Evolutionary conservation across 306 rosid species (phyloP).

Genomic region (Dryas drummondii): DNA sequence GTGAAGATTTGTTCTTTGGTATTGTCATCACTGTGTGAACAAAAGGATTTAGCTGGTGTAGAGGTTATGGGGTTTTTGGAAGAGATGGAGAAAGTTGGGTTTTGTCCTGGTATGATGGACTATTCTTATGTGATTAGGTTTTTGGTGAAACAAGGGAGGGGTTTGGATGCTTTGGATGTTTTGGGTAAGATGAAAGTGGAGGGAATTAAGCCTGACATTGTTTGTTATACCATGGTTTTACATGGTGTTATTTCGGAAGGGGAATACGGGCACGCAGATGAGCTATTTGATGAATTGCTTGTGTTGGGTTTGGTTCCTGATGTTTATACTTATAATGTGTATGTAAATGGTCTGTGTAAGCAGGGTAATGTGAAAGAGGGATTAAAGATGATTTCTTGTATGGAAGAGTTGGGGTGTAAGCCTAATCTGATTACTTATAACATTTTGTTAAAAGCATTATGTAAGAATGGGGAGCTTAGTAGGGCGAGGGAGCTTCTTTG

Average conservation of each 20-base stretch:
- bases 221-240: conserved; percentile 76
- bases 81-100: conserved; percentile 52
- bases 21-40: conserved; percentile 51
- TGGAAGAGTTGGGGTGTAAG: conserved; percentile 69
- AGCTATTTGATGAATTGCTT: conserved; percentile 73
- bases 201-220: conserved; percentile 67
- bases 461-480: conserved; percentile 38
- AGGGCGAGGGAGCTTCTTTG: conserved; percentile 45
- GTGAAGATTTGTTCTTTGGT: conserved; percentile 57
- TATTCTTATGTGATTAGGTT: conserved; percentile 54
- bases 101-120: conserved; percentile 59
- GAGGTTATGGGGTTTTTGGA: conserved; percentile 57
- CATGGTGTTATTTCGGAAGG: conserved; percentile 47
- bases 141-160: conserved; percentile 55
- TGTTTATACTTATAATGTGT: conserved; percentile 65
- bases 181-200: conserved; percentile 55
- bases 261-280: conserved; percentile 45
- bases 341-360: conserved; percentile 66
- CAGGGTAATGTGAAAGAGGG: conserved; percentile 51
- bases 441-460: conserved; percentile 51
- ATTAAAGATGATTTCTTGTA: conserved; percentile 43
- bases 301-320: conserved; percentile 72
- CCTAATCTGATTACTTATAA: conserved; percentile 72
- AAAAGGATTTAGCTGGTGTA: conserved; percentile 27
- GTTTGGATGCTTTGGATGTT: conserved; percentile 49